Evolutionary conservation across 768 basidiomycete genomes (phyloP), one percentile per base, ranked within the genome.

Genomic region (Calocera cornea): DNA sequence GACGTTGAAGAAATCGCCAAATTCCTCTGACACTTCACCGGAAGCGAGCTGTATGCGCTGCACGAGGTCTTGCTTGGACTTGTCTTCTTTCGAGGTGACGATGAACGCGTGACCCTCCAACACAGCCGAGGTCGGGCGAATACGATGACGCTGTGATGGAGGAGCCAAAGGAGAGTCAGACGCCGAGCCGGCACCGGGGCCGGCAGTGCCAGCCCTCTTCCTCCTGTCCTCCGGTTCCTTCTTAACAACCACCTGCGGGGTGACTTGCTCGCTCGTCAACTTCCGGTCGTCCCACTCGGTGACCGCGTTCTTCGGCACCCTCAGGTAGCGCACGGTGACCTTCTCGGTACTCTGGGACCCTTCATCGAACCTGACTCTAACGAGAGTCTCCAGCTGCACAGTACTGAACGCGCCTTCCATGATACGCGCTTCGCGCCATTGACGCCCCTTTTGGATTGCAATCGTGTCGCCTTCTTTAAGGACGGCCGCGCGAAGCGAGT

Each of bases 231-330:
- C 63, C 27, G 3, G n/a, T 38, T 16, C 17, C 19, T 14, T 47
- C 67, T 29, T 66, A 36, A 54, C 36, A 70, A 68, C 22, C 27
- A 33, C 54, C 14, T 60, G 54, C 0, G 19, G 24, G 0, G 27
- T 64, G 49, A 72, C 33, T 24, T 70, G 69, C 17, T 41, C 60
- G 22, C n/a, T 31, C 0, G 67, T 67, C 22, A 69, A 44, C 49
- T 64, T 68, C n/a, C 72, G 71, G 49, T 72, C 50, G 65, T 70
- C 65, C 64, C 72, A 64, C 54, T 68, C 67, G 1, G 17, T 2
- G 14, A 34, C 24, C 19, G 41, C 64, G 19, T 16, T 31, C 2
- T 29, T 36, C 1, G 44, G 5, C 34, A 73, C 47, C 40, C 63
- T 22, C n/a, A 71, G 24, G 0, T 64, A 66, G 0, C 33, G 36